Percentiles rank a stretch among this genome's conserved stretches.
Evolutionary conservation across 352 stramenopile species (phyloP).

Genomic region (Globisporangium yorkense): DNA sequence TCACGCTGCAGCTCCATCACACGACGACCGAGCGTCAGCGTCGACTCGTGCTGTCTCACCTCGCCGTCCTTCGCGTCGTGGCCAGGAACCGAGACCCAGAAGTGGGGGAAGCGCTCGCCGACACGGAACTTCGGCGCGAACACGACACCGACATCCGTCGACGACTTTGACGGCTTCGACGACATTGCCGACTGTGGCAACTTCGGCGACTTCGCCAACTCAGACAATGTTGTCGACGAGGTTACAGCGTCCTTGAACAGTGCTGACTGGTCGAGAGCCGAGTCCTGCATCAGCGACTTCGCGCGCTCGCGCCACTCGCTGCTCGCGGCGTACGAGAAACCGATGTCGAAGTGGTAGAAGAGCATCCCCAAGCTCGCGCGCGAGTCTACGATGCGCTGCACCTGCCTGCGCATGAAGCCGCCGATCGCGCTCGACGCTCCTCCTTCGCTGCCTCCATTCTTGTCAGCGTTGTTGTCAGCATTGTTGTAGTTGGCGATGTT

Average conservation of each 20-base stretch:
- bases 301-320: slow-evolving; percentile 33
- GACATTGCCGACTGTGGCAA: no score
- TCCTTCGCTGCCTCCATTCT: background rate
- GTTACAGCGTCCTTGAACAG: slow-evolving; percentile 20
- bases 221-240: background rate
- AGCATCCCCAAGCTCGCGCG: slow-evolving; percentile 71
- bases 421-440: slow-evolving; percentile 40
- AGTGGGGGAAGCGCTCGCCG: slow-evolving; percentile 62
- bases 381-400: slow-evolving; percentile 49
- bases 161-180: no score
- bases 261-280: slow-evolving; percentile 41
- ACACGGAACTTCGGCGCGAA: slow-evolving; percentile 43
- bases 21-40: slow-evolving; percentile 29
- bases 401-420: slow-evolving; percentile 45
- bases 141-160: slow-evolving; percentile 12
- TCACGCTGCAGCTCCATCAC: slow-evolving; percentile 13
- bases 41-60: slow-evolving; percentile 28
- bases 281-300: slow-evolving; percentile 58
- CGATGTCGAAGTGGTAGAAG: slow-evolving; percentile 86
- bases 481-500: no score
- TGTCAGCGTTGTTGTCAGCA: no score
- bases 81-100: slow-evolving; percentile 30
- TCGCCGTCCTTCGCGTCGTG: slow-evolving; percentile 3
- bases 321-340: slow-evolving; percentile 61
- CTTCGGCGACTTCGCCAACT: no score